Base-by-base conservation (phyloP, 2,329 filamentous ascomycete species). In the Colletotrichum melonis region DNA sequence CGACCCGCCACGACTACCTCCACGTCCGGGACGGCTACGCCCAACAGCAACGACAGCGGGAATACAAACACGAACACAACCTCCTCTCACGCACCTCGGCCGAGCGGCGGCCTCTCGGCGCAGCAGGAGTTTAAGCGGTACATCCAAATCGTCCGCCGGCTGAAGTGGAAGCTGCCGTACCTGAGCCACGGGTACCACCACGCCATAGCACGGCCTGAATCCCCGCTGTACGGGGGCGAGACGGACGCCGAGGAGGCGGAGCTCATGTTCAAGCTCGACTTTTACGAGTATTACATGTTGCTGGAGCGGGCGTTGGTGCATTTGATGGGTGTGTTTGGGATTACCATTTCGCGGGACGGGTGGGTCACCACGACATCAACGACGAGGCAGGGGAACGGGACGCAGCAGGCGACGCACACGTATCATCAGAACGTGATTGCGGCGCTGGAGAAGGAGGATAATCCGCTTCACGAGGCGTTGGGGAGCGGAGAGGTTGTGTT, bases 191-290 rank as follows among this genome's bases (percentile, higher is more conserved):
- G 86, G 2, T 92, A 92, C 78, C 80, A 80, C n/a, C 82, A 85
- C 1, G 90, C 90, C 0, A 82, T 83, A 28, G 79, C 82, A 46
- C 60, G 54, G 46, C 68, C 72, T 16, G 70, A 65, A 5, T 83
- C 84, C 6, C 70, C 79, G 1, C 78, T 79, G 1, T 80, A 77
- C 42, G 81, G 78, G 54, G 83, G 85, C 57, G 77, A 81, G 0
- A 77, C 78, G 24, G 79, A 80, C 28, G 69, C 77, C n/a, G 76
- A 78, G 8, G 87, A 89, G 75, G 88, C 88, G 0, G 90, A 92
- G 80, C 86, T 89, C 19, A 94, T 94, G 86, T 94, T 94, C 84
- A 94, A 94, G 80, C 87, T 94, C 8, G 93, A 94, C 78, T 95
- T 94, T 75, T 91, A 93, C 81, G 93, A 95, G 78, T 94, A 92